A percentile compares a stretch with the other conserved stretches of the same genome.
Evolutionary conservation across 345 rosid genomes (phyloP).

Genomic region (Eucalyptus curtisii): DNA sequence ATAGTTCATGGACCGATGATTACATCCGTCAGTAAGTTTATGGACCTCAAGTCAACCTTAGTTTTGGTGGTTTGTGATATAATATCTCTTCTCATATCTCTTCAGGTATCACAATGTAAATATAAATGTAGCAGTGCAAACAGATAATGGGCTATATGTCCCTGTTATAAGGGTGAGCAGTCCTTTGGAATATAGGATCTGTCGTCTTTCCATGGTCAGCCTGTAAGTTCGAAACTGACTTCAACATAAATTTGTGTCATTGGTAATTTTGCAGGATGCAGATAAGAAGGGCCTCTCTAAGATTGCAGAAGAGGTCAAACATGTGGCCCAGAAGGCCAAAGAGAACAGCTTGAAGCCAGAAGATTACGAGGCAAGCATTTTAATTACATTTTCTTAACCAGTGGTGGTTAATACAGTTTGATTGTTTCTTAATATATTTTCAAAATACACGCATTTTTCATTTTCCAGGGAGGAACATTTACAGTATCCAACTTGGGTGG

Average conservation of each 20-base stretch:
- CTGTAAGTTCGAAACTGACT: neutral
- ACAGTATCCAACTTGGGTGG: constrained; percentile 97
- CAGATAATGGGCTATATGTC: constrained; percentile 89
- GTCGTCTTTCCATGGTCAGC: neutral
- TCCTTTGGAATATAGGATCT: neutral
- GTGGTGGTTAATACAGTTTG: neutral
- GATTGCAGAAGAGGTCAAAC: constrained; percentile 73
- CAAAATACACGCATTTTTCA: neutral
- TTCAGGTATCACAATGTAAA: constrained; percentile 78
- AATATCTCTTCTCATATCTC: neutral
- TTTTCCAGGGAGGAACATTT: constrained; percentile 84
- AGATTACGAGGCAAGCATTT: constrained; percentile 69
- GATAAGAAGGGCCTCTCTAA: constrained; percentile 88
- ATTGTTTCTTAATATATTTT: neutral
- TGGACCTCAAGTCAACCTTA: neutral
- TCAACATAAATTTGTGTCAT: neutral
- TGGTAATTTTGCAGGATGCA: constrained; percentile 48
- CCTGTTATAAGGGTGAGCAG: constrained; percentile 84
- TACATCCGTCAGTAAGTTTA: constrained; percentile 85
- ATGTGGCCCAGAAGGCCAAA: constrained; percentile 81
- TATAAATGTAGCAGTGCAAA: constrained; percentile 92
- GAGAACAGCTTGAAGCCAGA: constrained; percentile 89
- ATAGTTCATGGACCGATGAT: constrained; percentile 94
- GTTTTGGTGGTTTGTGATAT: neutral
- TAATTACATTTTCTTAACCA: neutral